Conservation (phyloP, 345 rosid species). For the Bretschneidera sinensis region DNA sequence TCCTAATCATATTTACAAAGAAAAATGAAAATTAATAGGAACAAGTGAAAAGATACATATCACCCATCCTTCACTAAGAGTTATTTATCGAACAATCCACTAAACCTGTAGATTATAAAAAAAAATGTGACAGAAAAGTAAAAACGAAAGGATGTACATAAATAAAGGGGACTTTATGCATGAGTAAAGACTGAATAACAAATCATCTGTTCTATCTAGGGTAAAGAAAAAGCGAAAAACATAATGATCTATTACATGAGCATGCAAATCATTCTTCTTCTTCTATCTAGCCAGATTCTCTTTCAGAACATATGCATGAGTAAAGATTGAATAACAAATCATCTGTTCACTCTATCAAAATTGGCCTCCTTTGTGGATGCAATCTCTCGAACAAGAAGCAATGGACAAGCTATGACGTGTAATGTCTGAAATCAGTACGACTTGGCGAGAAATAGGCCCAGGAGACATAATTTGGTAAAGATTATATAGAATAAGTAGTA, state of each 20-base stretch:
- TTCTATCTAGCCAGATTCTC: no score
- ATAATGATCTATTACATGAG: not conserved
- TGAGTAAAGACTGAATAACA: no score
- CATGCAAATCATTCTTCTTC: not conserved
- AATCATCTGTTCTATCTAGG: no score
- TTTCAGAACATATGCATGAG: constrained; percentile 20
- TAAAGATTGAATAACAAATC: not conserved
- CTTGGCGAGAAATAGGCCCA: not conserved
- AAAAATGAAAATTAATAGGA: no score
- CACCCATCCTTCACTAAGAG: no score
- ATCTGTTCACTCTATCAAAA: constrained; percentile 36
- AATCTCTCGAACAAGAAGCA: not conserved
- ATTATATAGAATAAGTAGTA: not conserved
- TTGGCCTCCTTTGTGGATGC: constrained; percentile 20
- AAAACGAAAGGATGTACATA: not conserved
- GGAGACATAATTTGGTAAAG: not conserved
- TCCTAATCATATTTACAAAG: no score
- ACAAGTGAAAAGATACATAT: no score
- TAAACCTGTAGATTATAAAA: not conserved
- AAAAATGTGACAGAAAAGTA: not conserved
- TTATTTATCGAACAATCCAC: no score
- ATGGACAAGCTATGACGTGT: not conserved
- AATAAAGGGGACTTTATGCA: not conserved
- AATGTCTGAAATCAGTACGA: not conserved
- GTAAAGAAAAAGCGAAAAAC: not conserved